Base-by-base conservation (phyloP, 2,329 filamentous ascomycete genomes). In the Colletotrichum tabaci region DNA sequence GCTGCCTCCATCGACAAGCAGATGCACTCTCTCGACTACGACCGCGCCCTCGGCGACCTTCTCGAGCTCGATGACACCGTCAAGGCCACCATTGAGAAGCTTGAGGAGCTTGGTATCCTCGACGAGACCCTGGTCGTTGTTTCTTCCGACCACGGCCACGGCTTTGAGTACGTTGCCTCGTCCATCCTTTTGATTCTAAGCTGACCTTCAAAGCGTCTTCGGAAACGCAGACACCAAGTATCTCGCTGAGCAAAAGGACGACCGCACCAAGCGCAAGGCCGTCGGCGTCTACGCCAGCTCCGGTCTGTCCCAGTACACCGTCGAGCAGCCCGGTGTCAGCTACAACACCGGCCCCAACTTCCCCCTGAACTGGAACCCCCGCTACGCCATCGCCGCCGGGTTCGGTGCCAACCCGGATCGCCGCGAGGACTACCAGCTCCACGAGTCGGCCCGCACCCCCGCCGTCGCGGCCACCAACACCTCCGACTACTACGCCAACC, bases 91-190 rank as follows among this genome's bases (percentile, higher is more conserved):
- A 87, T 96, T 65, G 86, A 86, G 57, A 91, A 93, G 78, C 90
- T 97, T 53, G 86, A 89, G 76, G 83, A 87, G 42, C 85, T 94
- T 8, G 88, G 88, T 69, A 87, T 90, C 67, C 87, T 95, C 42
- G 89, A 96, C 12, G 89, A 95, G 73, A 97, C 94, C 1, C 88
- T 96, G 4, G 87, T 97, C 74, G 80, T 97, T 61, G 93, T 96
- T 60, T 94, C 94, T 3, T 92, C 94, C n/a, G 94, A 97, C 78
- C 94, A 96, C 85, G 94, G 94, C 52, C 94, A 97, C 83, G 94
- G 94, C 66, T 97, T 97, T 79, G 94, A 95, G 81, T 84, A 75
- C 76, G 82, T 75, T 15, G 8, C 0, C 1, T 50, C 0, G 13
- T 16, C 40, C 40, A 8, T 35, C 1, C 8, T 26, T 26, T 12